Base-by-base conservation (phyloP, 1,139 yeast genomes). In the Kurtzmaniella quercitrusa region DNA sequence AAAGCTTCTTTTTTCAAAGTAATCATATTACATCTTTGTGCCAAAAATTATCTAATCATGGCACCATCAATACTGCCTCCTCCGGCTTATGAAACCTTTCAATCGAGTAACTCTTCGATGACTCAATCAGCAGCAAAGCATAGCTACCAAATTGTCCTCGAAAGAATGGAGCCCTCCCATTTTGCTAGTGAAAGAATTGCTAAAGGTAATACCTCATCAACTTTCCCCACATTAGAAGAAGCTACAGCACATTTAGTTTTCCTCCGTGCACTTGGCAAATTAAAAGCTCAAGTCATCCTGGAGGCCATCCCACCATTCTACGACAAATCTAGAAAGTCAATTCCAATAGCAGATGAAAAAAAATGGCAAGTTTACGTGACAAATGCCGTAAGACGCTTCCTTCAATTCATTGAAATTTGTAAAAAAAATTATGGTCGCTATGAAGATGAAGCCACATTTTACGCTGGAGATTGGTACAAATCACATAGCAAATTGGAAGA, bases 351-450 rank as follows among this genome's bases (percentile, higher is more conserved):
- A 16, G 42, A 42, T 22, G 39, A 42, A 12, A 47, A 38, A 19
- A 56, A 52, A 8, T 68, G 72, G 72, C 55, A 57, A 33, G 52
- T 59, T 5, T 67, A 58, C 44, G 45, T 65, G 20, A 50, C 62
- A 1, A 50, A 57, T 35, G 65, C 73, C 0, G 64, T 56, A 7
- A 52, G 65, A 40, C 50, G 71, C 23, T 68, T 65, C 41, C 45
- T 57, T 11, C 42, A 51, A 4, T 68, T 61, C 52, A 53, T 61
- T 40, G 54, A 57, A 16, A 57, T 57, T 1, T 46, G 57, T 32
- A 47, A 18, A 14, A 30, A 9, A 3, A 14, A 14, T 14, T 30
- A 12, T 14, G 34, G 34, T 14, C 18, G 34, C 8, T 14, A 17
- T 8, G 43, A 8, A 6, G 17, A 43, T 41, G 43, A 23, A 20